phyloP scores from a whole-genome alignment of 192 early-diverging fungal species.

The Physocladia obscura region DNA sequence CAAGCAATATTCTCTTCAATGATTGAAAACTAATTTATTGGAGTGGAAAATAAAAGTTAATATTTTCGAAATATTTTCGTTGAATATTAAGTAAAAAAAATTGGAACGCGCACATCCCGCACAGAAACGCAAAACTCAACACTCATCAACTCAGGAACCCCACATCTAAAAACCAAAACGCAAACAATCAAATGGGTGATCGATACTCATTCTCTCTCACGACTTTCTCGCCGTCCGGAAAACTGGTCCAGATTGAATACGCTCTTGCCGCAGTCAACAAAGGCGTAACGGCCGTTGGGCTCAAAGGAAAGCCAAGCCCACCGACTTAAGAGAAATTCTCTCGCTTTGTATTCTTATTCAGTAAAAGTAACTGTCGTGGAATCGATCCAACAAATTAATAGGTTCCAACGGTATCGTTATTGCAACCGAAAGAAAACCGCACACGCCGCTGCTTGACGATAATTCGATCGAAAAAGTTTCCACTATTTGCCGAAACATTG shows the following conservation, averaged over 20 bases:
- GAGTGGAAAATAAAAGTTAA: too few relatives aligned
- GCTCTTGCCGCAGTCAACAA: constrained; percentile 88
- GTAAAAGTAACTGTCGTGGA: too few relatives aligned
- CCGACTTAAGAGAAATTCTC: too few relatives aligned
- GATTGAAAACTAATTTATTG: too few relatives aligned
- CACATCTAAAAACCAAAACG: background rate
- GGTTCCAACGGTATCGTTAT: constrained; percentile 96
- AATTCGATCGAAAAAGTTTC: constrained; percentile 88
- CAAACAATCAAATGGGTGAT: constrained; percentile 38
- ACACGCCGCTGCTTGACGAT: constrained; percentile 91
- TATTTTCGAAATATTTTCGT: too few relatives aligned
- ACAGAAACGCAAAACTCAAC: too few relatives aligned
- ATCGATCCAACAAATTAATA: constrained; percentile 37
- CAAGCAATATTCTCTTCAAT: too few relatives aligned
- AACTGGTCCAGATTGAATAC: constrained; percentile 98
- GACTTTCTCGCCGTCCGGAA: constrained; percentile 98
- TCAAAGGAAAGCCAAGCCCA: constrained; percentile 68
- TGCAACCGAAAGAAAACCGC: constrained; percentile 95
- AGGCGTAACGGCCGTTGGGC: constrained; percentile 90
- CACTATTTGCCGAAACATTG: constrained; percentile 86
- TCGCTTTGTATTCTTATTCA: background rate
- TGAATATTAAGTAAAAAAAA: too few relatives aligned
- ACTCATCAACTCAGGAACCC: background rate
- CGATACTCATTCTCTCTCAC: constrained; percentile 97
- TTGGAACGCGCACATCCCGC: too few relatives aligned